These are phyloP conservation scores for Aspergillus calidoustus DNA, from an alignment of 2,329 filamentous ascomycete genomes.

Conservation along the genomic window DNA sequence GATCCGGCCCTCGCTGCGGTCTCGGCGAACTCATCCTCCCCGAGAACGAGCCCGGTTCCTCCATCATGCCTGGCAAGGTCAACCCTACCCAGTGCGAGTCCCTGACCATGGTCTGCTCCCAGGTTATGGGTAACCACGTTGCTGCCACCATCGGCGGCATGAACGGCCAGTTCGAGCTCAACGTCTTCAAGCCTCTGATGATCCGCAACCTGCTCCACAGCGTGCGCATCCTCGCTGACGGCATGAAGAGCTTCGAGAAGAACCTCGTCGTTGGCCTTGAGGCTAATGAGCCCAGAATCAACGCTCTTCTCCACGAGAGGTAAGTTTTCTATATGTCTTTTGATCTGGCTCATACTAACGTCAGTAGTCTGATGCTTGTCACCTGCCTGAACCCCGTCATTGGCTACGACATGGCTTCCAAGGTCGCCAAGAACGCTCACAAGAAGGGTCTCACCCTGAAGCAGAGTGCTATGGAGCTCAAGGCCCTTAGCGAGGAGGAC, in stretches of 20 bases:
- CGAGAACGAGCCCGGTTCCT: slow-evolving; percentile 96
- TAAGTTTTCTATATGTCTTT: slow-evolving; percentile 51
- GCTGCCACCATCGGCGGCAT: slow-evolving; percentile 92
- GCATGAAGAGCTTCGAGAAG: slow-evolving; percentile 93
- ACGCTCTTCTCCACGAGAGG: slow-evolving; percentile 90
- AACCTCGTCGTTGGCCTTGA: slow-evolving; percentile 86
- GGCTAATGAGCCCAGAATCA: slow-evolving; percentile 93
- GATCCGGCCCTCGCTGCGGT: slow-evolving; percentile 92
- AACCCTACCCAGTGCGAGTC: slow-evolving; percentile 99
- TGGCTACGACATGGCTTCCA: slow-evolving; percentile 95
- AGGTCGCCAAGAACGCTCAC: slow-evolving; percentile 98
- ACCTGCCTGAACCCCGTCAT: slow-evolving; percentile 98
- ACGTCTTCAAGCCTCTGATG: slow-evolving; percentile 97
- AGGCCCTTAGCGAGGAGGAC: slow-evolving; percentile 84
- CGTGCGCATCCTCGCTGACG: slow-evolving; percentile 82
- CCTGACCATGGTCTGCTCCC: slow-evolving; percentile 94
- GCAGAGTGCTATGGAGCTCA: slow-evolving; percentile 89
- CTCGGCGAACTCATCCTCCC: slow-evolving; percentile 91
- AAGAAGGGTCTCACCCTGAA: slow-evolving; percentile 97
- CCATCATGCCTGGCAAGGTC: slow-evolving; percentile 99
- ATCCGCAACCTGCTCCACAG: slow-evolving; percentile 96
- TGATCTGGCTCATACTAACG: slow-evolving; percentile 25
- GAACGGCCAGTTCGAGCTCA: slow-evolving; percentile 98
- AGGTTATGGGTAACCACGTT: slow-evolving; percentile 97
- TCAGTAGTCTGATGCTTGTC: slow-evolving; percentile 85